A percentile compares a stretch with the other conserved stretches of the same genome.
Evolutionary conservation across 1,284 basidiomycete genomes (phyloP).

Genomic region (Tilletia walkeri): DNA sequence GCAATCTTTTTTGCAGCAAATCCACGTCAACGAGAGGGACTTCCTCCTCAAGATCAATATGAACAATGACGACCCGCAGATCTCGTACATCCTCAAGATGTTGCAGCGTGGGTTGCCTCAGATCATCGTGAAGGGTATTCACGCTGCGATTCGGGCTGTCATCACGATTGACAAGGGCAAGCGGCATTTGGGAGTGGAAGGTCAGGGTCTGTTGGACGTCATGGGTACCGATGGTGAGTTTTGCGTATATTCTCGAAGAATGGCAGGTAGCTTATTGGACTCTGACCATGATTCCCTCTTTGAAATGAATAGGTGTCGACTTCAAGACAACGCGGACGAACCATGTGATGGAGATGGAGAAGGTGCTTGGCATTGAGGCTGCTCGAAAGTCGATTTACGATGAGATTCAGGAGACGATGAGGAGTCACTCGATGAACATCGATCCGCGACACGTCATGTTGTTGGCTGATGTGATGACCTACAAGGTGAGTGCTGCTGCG

Average conservation of each 20-base stretch:
- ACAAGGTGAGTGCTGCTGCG: slow-evolving; percentile 67
- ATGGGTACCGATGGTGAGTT: slow-evolving; percentile 88
- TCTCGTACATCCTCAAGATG: slow-evolving; percentile 50
- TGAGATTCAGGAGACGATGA: slow-evolving; percentile 94
- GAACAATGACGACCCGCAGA: slow-evolving; percentile 58
- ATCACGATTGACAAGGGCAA: slow-evolving; percentile 54
- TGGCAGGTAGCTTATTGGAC: slow-evolving; percentile 17
- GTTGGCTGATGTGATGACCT: slow-evolving; percentile 96
- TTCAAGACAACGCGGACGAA: slow-evolving; percentile 75
- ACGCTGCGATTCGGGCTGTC: slow-evolving; percentile 46
- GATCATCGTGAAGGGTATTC: slow-evolving; percentile 54
- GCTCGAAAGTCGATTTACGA: slow-evolving; percentile 91
- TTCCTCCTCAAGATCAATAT: neutral
- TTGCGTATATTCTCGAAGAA: too few species aligned
- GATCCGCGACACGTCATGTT: slow-evolving; percentile 99
- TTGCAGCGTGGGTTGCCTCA: slow-evolving; percentile 51
- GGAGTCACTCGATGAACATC: slow-evolving; percentile 95
- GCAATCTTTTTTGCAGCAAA: slow-evolving; percentile 2
- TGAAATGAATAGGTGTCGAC: slow-evolving; percentile 64
- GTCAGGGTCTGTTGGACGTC: slow-evolving; percentile 93
- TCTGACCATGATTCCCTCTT: neutral
- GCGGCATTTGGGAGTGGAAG: slow-evolving; percentile 62
- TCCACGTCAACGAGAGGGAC: neutral
- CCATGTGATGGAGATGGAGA: slow-evolving; percentile 92
- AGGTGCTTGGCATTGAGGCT: slow-evolving; percentile 95